These are phyloP conservation scores for Leccinum uliginosum DNA, from an alignment of 768 basidiomycete species.

Conservation along the genomic window DNA sequence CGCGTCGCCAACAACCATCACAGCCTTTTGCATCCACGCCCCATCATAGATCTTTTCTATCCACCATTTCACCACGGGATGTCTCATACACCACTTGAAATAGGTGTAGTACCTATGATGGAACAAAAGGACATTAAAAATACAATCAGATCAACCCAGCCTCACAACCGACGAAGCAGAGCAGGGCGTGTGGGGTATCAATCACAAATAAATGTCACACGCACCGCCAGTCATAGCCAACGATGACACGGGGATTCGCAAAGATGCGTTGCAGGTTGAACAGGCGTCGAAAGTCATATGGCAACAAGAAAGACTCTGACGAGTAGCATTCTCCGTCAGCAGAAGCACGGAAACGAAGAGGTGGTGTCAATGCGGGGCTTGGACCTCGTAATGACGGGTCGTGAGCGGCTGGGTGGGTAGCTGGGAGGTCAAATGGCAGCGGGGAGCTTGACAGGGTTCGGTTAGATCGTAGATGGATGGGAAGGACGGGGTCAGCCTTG, in stretches of 20 bases:
- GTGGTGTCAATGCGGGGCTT: constrained; percentile 19
- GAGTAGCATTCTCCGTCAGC: constrained; percentile 17
- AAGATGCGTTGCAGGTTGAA: constrained; percentile 35
- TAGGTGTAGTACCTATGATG: constrained; percentile 26
- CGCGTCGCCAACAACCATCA: constrained; percentile 35
- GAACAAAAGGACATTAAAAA: constrained; percentile 1
- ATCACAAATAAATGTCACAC: background rate
- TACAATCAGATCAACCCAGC: background rate
- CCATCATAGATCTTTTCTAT: constrained; percentile 34
- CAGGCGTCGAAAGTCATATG: constrained; percentile 39
- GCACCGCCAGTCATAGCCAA: constrained; percentile 34
- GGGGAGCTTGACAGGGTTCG: constrained; percentile 33
- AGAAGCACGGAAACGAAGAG: constrained; percentile 15
- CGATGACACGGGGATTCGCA: constrained; percentile 38
- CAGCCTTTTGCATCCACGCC: constrained; percentile 34
- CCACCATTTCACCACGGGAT: constrained; percentile 40
- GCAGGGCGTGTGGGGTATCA: background rate
- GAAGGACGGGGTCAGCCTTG: constrained; percentile 38
- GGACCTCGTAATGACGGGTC: constrained; percentile 11
- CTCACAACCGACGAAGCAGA: background rate
- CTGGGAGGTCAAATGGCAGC: constrained; percentile 16
- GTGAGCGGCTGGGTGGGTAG: constrained; percentile 10
- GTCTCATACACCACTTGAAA: constrained; percentile 36
- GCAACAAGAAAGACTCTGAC: constrained; percentile 39
- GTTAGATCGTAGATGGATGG: constrained; percentile 35